Conservation (phyloP, 2,329 filamentous ascomycete genomes). For the Paraconiothyrium sp. region DNA sequence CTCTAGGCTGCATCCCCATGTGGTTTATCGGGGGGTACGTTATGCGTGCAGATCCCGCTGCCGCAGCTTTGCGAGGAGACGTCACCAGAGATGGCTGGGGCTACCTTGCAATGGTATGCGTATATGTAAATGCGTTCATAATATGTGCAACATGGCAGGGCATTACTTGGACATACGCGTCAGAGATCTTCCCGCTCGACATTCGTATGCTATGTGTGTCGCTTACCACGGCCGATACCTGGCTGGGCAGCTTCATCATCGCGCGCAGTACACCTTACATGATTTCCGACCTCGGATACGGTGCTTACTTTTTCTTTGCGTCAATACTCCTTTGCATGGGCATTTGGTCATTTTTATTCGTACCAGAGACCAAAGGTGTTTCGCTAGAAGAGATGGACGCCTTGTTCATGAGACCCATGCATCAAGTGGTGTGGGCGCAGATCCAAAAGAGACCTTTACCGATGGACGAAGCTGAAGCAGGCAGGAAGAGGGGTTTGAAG, state of each 20-base stretch:
- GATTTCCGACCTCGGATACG: constrained; percentile 50
- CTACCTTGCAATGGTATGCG: constrained; percentile 63
- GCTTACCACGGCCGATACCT: constrained; percentile 50
- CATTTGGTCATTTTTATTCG: constrained; percentile 45
- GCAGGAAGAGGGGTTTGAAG: constrained; percentile 29
- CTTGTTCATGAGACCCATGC: constrained; percentile 40
- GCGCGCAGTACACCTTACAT: constrained; percentile 51
- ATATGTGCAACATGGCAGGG: constrained; percentile 59
- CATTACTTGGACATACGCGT: constrained; percentile 56
- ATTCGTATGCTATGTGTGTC: constrained; percentile 54
- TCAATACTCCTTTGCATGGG: constrained; percentile 41
- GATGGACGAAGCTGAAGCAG: constrained; percentile 21
- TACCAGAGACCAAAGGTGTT: constrained; percentile 45
- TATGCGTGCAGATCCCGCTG: constrained; percentile 60
- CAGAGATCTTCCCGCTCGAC: constrained; percentile 59
- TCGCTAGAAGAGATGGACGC: constrained; percentile 45
- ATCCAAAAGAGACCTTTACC: constrained; percentile 33
- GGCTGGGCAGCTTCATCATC: constrained; percentile 54
- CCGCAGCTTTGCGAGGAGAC: constrained; percentile 54
- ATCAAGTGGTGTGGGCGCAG: constrained; percentile 44
- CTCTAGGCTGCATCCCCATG: constrained; percentile 60
- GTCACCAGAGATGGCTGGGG: constrained; percentile 59
- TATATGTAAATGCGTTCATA: constrained; percentile 65
- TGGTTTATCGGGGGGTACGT: constrained; percentile 65
- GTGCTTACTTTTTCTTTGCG: constrained; percentile 53